These are phyloP conservation scores for Globisporangium splendens DNA, from an alignment of 352 stramenopile species.

Conservation along the genomic window DNA sequence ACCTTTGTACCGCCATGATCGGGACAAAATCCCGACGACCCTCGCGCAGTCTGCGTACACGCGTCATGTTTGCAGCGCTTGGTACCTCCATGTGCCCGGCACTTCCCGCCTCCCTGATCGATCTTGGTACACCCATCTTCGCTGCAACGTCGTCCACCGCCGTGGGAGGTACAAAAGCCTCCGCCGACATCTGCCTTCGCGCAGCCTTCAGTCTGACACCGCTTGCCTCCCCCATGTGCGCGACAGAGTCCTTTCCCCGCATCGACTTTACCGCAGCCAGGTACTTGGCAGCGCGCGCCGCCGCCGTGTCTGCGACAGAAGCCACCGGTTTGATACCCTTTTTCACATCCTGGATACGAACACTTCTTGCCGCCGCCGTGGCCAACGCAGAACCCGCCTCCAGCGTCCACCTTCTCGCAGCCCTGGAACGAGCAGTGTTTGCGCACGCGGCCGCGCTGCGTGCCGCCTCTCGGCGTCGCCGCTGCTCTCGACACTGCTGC, in stretches of 20 bases:
- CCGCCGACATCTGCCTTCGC: constrained; percentile 78
- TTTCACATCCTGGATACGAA: constrained; percentile 58
- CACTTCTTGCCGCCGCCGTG: constrained; percentile 85
- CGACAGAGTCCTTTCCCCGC: constrained; percentile 70
- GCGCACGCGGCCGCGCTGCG: constrained; percentile 31
- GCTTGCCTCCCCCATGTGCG: constrained; percentile 67
- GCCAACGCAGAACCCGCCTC: constrained; percentile 76
- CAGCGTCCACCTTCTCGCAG: constrained; percentile 75
- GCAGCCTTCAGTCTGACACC: constrained; percentile 52
- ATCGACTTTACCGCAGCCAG: constrained; percentile 75
- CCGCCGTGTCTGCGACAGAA: constrained; percentile 76
- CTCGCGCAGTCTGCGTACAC: constrained; percentile 58
- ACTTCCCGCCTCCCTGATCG: constrained; percentile 79
- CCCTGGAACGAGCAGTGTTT: constrained; percentile 44
- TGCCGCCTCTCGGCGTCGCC: constrained; percentile 4
- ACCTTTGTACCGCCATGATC: constrained; percentile 60
- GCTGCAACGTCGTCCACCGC: constrained; percentile 66
- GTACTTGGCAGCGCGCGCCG: constrained; percentile 70
- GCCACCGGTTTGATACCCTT: constrained; percentile 76
- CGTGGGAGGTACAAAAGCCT: constrained; percentile 78
- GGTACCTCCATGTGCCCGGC: constrained; percentile 68
- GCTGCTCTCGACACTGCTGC: background rate
- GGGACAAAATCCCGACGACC: constrained; percentile 53
- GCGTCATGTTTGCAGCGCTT: constrained; percentile 50
- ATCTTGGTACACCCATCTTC: constrained; percentile 75